Base-by-base conservation (phyloP, 306 rosid species). In the Fragaria nilgerrensis region DNA sequence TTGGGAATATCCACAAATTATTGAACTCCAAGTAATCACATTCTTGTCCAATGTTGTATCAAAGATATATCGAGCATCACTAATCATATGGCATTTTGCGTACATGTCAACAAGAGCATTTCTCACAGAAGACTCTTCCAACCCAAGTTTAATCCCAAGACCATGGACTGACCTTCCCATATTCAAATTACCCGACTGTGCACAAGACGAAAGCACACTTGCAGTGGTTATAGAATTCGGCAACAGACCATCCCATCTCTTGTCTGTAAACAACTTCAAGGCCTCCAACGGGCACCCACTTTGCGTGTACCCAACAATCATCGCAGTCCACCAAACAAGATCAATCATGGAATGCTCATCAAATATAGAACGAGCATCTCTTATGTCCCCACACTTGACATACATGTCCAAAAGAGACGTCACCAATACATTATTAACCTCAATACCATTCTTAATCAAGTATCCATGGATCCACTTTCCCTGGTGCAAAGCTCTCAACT, bases 241-340 rank as follows among this genome's bases (percentile, higher is more conserved):
- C 69, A 79, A 74, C 59, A 89, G 47, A 67, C 83, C 79, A 37
- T 7, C 61, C 87, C 91, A 82, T 58, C 80, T 85, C 72, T 73
- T 55, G 53, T 84, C 67, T 1, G 45, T 72, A 66, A 90, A 90
- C 84, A 93, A 74, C 55, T 83, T 78, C 76, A 93, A 73, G 0
- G 94, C 92, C 78, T 84, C 77, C 11, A 45, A 68, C 2, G 96
- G 88, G 11, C 85, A 77, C 75, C 90, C 92, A 50, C 81, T 74
- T 66, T 89, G 93, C 58, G 88, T 75, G 82, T 86, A 90, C 73
- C 97, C 97, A 16, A 84, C 94, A 72, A 90, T 89, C 96, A 92
- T 89, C 3, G 96, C 96, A 3, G 97, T 90, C 92, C 97, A 93
- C 1, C 88, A 90, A 78, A 93, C 91, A 77, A 86, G 80, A 73